Percentiles rank a stretch among this genome's conserved stretches.
Conservation (phyloP, 768 basidiomycete genomes). For the Lyophyllum shimeji region DNA sequence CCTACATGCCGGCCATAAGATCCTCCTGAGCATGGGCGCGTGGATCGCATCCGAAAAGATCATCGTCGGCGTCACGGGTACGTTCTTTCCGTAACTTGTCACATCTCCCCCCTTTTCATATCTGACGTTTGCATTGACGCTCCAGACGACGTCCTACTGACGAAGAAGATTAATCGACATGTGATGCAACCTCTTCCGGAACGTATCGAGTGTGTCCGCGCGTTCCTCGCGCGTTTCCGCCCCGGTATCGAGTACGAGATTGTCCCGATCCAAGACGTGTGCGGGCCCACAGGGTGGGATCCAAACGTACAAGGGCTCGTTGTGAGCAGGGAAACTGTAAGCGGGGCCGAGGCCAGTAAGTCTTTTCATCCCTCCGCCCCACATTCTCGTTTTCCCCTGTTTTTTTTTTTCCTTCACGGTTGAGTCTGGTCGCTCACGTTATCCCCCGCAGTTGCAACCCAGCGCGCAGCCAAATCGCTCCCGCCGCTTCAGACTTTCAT, state of each 20-base stretch:
- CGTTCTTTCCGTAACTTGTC: slow-evolving; percentile 21
- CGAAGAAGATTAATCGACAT: slow-evolving; percentile 67
- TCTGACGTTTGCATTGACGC: slow-evolving; percentile 2
- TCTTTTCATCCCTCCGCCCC: slow-evolving; percentile 13
- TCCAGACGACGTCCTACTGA: slow-evolving; percentile 72
- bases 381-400: not conserved
- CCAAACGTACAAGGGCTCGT: slow-evolving; percentile 89
- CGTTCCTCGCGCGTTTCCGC: slow-evolving; percentile 71
- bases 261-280: slow-evolving; percentile 80
- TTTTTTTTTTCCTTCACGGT: not conserved
- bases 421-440: not conserved
- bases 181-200: slow-evolving; percentile 60
- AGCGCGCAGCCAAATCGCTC: slow-evolving; percentile 55
- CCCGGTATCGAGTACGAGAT: slow-evolving; percentile 65
- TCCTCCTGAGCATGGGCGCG: slow-evolving; percentile 89
- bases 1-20: slow-evolving; percentile 96
- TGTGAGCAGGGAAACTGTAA: slow-evolving; percentile 84
- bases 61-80: slow-evolving; percentile 89
- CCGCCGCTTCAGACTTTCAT: slow-evolving; percentile 66
- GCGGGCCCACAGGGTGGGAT: slow-evolving; percentile 89
- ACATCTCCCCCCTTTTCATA: slow-evolving; percentile 11
- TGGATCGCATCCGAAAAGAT: slow-evolving; percentile 79
- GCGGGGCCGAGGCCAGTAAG: slow-evolving; percentile 75
- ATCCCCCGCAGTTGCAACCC: slow-evolving; percentile 53
- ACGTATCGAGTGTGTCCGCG: slow-evolving; percentile 58